Percentiles rank a stretch among this genome's conserved stretches.
These are phyloP conservation scores for Rutstroemia sp. DNA, from an alignment of 2,329 filamentous ascomycete genomes.

Conservation along the genomic window DNA sequence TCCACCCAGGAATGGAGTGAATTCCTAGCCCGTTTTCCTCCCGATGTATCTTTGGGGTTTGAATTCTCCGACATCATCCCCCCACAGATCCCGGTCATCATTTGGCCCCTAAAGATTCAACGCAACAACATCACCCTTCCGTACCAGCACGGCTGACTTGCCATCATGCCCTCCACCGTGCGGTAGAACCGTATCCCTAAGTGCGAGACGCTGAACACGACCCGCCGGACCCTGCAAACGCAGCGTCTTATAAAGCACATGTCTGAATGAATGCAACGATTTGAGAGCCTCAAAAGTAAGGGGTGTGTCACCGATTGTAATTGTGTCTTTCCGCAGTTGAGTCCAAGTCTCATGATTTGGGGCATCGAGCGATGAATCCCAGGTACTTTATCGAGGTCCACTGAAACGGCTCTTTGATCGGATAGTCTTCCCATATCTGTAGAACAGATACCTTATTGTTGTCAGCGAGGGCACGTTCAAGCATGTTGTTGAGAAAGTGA, in stretches of 20 bases:
- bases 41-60: slow-evolving; percentile 28
- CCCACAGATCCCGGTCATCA: slow-evolving; percentile 28
- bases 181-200: slow-evolving; percentile 32
- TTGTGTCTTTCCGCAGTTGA: slow-evolving; percentile 37
- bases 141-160: slow-evolving; percentile 22
- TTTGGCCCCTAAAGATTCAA: slow-evolving; percentile 22
- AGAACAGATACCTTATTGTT: slow-evolving; percentile 41
- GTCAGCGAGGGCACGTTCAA: not conserved
- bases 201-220: slow-evolving; percentile 42
- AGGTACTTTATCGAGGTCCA: not conserved
- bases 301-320: slow-evolving; percentile 5
- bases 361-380: no score
- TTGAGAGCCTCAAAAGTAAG: slow-evolving; percentile 11
- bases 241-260: slow-evolving; percentile 31
- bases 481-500: not conserved
- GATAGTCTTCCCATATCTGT: slow-evolving; percentile 43
- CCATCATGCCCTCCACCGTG: slow-evolving; percentile 25
- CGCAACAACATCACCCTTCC: slow-evolving; percentile 15
- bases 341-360: slow-evolving; percentile 28
- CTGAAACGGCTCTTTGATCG: not conserved
- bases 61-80: slow-evolving; percentile 28
- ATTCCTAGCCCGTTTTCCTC: slow-evolving; percentile 35
- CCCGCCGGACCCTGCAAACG: slow-evolving; percentile 43
- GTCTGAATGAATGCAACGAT: slow-evolving; percentile 37
- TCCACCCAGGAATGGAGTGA: slow-evolving; percentile 30